Evolutionary conservation across 768 basidiomycete genomes (phyloP).

Genomic region (Tricholoma matsutake): DNA sequence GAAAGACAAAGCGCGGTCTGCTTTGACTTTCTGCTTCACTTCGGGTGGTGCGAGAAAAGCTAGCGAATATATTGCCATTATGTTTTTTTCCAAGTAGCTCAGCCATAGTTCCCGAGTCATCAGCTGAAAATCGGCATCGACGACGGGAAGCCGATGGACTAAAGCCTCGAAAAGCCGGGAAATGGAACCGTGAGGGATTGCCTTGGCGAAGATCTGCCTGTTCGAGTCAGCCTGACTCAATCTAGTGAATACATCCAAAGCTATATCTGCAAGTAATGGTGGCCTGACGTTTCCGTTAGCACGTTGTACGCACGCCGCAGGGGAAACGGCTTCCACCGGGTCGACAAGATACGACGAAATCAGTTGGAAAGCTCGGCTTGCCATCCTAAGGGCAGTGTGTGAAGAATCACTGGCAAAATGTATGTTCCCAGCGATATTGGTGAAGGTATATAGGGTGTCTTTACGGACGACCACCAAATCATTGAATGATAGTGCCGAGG

Average conservation of each 20-base stretch:
- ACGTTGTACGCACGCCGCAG: slow-evolving; percentile 55
- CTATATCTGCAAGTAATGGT: slow-evolving; percentile 62
- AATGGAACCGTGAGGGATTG: slow-evolving; percentile 56
- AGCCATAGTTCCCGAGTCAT: slow-evolving; percentile 66
- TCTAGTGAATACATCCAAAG: slow-evolving; percentile 84
- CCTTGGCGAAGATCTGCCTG: slow-evolving; percentile 64
- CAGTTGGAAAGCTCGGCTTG: slow-evolving; percentile 59
- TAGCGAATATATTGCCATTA: slow-evolving; percentile 84
- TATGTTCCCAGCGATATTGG: slow-evolving; percentile 54
- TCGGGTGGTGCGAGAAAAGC: slow-evolving; percentile 78
- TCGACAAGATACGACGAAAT: slow-evolving; percentile 77
- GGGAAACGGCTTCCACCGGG: slow-evolving; percentile 60
- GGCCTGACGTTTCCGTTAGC: slow-evolving; percentile 45
- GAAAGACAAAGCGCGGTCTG: slow-evolving; percentile 64
- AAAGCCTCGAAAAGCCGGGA: slow-evolving; percentile 65
- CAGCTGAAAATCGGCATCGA: slow-evolving; percentile 70
- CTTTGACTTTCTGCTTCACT: slow-evolving; percentile 68
- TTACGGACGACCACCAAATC: slow-evolving; percentile 75
- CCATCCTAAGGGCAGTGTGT: slow-evolving; percentile 43
- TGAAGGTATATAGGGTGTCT: slow-evolving; percentile 70
- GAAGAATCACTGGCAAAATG: slow-evolving; percentile 45
- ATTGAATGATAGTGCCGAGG: slow-evolving; percentile 59
- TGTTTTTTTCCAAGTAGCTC: slow-evolving; percentile 72
- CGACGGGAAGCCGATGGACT: slow-evolving; percentile 80
- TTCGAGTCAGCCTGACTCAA: slow-evolving; percentile 76